Conservation (phyloP, 2,329 filamentous ascomycete species). For the Claviceps lovelessii region DNA sequence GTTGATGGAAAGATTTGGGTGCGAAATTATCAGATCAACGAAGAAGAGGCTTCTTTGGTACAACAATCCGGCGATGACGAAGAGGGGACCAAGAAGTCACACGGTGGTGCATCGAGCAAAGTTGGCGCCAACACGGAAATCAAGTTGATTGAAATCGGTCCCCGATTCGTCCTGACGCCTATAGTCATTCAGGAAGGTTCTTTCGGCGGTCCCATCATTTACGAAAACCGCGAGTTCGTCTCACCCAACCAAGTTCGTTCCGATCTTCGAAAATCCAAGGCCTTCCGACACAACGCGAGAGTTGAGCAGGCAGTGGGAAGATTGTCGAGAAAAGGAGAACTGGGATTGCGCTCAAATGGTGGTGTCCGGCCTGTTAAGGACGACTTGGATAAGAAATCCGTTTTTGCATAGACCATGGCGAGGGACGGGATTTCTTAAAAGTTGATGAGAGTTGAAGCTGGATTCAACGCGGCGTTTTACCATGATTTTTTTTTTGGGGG, state of each 20-base stretch:
- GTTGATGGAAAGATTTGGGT: constrained; percentile 94
- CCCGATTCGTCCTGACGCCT: constrained; percentile 80
- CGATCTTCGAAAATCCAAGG: constrained; percentile 63
- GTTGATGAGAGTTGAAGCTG: neutral
- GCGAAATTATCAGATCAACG: constrained; percentile 82
- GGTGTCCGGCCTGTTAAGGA: constrained; percentile 48
- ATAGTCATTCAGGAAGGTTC: constrained; percentile 91
- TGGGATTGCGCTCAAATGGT: constrained; percentile 59
- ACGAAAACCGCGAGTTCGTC: constrained; percentile 95
- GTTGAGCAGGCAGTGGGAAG: constrained; percentile 61
- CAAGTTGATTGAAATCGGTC: constrained; percentile 81
- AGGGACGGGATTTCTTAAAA: neutral
- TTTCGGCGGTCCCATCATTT: constrained; percentile 92
- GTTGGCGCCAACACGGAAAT: constrained; percentile 55
- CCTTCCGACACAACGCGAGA: constrained; percentile 61
- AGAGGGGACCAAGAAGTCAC: constrained; percentile 27
- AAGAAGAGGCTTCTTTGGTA: constrained; percentile 51
- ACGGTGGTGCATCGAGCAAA: constrained; percentile 19
- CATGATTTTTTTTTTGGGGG: too few species aligned
- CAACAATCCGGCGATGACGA: constrained; percentile 27
- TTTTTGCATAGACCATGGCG: constrained; percentile 48
- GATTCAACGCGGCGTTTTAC: neutral
- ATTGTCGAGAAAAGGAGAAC: constrained; percentile 56
- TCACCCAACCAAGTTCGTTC: constrained; percentile 87
- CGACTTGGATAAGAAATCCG: constrained; percentile 59